phyloP scores from a whole-genome alignment of 345 rosid species.

The Eucalyptus marginata region DNA sequence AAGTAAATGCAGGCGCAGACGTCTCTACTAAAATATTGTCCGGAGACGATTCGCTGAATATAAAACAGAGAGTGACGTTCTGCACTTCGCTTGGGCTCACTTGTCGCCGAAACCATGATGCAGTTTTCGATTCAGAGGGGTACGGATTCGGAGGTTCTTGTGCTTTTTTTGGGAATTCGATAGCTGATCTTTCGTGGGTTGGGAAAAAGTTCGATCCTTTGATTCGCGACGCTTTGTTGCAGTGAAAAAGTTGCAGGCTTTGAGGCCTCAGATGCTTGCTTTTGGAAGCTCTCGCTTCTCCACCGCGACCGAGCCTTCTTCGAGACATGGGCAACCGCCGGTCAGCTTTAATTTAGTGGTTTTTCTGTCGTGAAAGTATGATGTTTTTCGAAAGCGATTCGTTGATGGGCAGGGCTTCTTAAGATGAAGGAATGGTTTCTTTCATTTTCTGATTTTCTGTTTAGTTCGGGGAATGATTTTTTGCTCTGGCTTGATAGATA shows the following conservation, averaged over 20 bases:
- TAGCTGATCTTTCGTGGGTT: neutral
- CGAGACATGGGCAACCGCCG: conserved; percentile 22
- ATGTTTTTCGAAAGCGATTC: neutral
- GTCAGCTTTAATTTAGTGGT: conserved; percentile 13
- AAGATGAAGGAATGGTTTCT: neutral
- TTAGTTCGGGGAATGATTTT: neutral
- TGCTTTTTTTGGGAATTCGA: neutral
- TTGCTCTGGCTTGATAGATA: neutral
- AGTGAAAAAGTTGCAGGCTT: conserved; percentile 42
- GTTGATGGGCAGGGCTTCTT: neutral
- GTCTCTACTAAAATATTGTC: neutral
- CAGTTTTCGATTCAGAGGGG: conserved; percentile 23
- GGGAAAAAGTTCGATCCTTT: neutral
- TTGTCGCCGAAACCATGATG: conserved; percentile 6
- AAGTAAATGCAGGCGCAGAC: neutral
- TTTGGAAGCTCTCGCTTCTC: conserved; percentile 24
- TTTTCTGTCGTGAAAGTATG: neutral
- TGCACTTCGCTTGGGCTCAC: neutral
- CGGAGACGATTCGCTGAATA: neutral
- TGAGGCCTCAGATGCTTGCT: conserved; percentile 35
- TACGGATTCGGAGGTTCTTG: neutral
- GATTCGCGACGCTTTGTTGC: neutral
- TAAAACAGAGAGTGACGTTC: neutral
- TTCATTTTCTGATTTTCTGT: neutral
- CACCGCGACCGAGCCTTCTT: conserved; percentile 43